Evolutionary conservation across 495 filamentous ascomycete genomes (phyloP).

Genomic region (Apiosordaria backusii): DNA sequence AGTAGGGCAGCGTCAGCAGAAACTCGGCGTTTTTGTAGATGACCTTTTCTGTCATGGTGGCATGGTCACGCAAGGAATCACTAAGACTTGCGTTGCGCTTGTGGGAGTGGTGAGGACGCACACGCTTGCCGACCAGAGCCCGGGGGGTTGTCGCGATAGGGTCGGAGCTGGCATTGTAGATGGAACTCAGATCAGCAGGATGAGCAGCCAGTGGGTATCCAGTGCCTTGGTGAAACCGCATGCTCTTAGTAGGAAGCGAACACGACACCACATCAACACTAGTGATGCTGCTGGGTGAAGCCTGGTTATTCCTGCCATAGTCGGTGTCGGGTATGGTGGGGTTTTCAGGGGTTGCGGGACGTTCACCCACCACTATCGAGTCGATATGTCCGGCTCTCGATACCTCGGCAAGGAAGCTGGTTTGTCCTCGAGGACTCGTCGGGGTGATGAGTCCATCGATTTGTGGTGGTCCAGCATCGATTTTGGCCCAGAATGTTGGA

Average conservation of each 20-base stretch:
- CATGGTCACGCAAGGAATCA: constrained; percentile 79
- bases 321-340: constrained; percentile 14
- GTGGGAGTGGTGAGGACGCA: constrained; percentile 46
- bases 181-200: constrained; percentile 54
- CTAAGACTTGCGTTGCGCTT: constrained; percentile 60
- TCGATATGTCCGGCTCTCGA: constrained; percentile 49
- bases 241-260: constrained; percentile 68
- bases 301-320: constrained; percentile 31
- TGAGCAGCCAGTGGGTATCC: constrained; percentile 55
- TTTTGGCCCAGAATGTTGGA: constrained; percentile 45
- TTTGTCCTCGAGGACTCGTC: constrained; percentile 24
- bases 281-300: constrained; percentile 50
- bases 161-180: constrained; percentile 40
- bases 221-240: constrained; percentile 44
- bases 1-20: constrained; percentile 62
- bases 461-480: constrained; percentile 39
- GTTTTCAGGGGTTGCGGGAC: constrained; percentile 43
- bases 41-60: constrained; percentile 46
- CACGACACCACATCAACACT: constrained; percentile 71
- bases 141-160: constrained; percentile 51
- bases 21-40: constrained; percentile 53
- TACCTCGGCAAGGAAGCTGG: constrained; percentile 48
- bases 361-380: constrained; percentile 37
- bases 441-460: constrained; percentile 37
- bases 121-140: constrained; percentile 50